phyloP scores from a whole-genome alignment of 208 protist genomes.

The Blechomonas ayalai region DNA sequence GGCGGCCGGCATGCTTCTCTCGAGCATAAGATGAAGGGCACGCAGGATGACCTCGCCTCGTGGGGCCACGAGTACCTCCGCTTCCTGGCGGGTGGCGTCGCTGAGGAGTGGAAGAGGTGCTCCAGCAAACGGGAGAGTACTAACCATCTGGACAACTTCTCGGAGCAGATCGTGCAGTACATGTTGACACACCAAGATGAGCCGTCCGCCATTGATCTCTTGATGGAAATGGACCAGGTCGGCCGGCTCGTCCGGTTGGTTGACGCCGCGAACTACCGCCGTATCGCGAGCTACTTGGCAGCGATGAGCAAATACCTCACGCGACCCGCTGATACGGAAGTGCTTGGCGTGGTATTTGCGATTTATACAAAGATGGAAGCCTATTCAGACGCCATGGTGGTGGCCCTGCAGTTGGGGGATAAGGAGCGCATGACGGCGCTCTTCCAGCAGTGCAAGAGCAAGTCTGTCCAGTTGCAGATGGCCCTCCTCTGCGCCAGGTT shows the following conservation, averaged over 20 bases:
- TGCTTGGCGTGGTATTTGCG: slow-evolving; percentile 85
- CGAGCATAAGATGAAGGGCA: slow-evolving; percentile 95
- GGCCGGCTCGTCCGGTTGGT: slow-evolving; percentile 85
- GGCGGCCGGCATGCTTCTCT: slow-evolving; percentile 69
- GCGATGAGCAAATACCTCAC: slow-evolving; percentile 93
- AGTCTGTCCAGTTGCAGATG: slow-evolving; percentile 84
- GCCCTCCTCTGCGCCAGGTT: slow-evolving; percentile 91
- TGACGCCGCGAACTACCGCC: slow-evolving; percentile 92
- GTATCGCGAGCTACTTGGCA: slow-evolving; percentile 94
- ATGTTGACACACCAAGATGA: slow-evolving; percentile 96
- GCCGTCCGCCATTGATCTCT: slow-evolving; percentile 97
- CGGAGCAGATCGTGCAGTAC: slow-evolving; percentile 93
- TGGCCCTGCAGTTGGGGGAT: slow-evolving; percentile 88
- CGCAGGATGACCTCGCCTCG: slow-evolving; percentile 86
- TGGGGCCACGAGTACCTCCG: slow-evolving; percentile 99
- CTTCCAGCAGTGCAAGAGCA: slow-evolving; percentile 70
- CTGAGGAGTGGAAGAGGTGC: slow-evolving; percentile 87
- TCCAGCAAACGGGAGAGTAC: slow-evolving; percentile 42
- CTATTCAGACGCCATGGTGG: slow-evolving; percentile 84
- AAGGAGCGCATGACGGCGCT: slow-evolving; percentile 62
- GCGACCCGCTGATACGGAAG: slow-evolving; percentile 91
- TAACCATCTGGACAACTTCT: slow-evolving; percentile 82
- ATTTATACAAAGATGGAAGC: slow-evolving; percentile 92
- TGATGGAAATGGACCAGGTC: slow-evolving; percentile 95
- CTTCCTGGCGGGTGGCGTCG: slow-evolving; percentile 93